These are phyloP conservation scores for Coix lacrymajobi DNA, from an alignment of 176 grass and related monocot species.

Conservation along the genomic window DNA sequence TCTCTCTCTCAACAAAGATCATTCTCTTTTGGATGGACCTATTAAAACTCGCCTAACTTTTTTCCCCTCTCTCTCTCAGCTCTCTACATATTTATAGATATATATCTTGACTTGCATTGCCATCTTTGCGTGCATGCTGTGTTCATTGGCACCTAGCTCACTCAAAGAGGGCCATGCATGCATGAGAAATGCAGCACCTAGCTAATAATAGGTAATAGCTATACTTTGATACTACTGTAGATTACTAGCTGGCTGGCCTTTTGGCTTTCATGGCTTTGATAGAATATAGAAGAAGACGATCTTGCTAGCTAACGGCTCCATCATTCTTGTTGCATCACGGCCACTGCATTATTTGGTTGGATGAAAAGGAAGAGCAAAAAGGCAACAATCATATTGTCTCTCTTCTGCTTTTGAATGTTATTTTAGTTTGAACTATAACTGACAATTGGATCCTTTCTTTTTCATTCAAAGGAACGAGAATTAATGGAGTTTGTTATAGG, in stretches of 20 bases:
- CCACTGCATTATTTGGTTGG: slow-evolving; percentile 29
- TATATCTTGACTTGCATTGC: slow-evolving; percentile 26
- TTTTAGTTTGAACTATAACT: slow-evolving; percentile 11
- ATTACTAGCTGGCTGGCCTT: neutral
- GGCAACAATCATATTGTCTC: slow-evolving; percentile 9
- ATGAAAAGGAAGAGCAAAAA: slow-evolving; percentile 19
- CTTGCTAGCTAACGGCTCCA: neutral
- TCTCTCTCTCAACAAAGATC: slow-evolving; percentile 44
- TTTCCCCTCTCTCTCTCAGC: too few species aligned
- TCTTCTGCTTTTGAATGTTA: neutral
- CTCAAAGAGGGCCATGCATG: slow-evolving; percentile 7
- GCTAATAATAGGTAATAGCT: neutral
- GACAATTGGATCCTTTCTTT: neutral
- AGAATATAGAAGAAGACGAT: neutral
- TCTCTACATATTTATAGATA: neutral
- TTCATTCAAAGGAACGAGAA: too few species aligned
- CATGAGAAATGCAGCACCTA: neutral
- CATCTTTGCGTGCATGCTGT: slow-evolving; percentile 40
- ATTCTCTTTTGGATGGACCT: slow-evolving; percentile 52
- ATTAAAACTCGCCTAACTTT: neutral
- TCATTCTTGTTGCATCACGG: slow-evolving; percentile 31
- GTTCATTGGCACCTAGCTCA: slow-evolving; percentile 23
- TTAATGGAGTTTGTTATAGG: neutral
- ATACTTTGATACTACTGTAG: slow-evolving; percentile 1
- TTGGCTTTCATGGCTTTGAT: slow-evolving; percentile 13